phyloP scores from a whole-genome alignment of 2,329 filamentous ascomycete species.

The Cladophialophora yegresii region DNA sequence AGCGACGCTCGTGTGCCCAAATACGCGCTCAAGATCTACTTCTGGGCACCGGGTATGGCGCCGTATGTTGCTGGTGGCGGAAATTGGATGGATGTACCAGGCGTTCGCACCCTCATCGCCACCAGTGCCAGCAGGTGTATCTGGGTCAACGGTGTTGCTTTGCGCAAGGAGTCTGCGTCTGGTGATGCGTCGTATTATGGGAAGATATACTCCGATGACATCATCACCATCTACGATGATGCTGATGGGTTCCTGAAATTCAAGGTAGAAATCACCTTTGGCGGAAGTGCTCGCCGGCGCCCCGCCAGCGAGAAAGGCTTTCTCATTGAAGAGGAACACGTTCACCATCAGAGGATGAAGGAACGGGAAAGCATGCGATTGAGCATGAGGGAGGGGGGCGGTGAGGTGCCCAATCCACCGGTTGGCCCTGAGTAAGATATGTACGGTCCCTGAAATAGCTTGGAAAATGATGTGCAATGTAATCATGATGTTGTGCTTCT shows the following conservation, averaged over 20 bases:
- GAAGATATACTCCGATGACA: slow-evolving; percentile 73
- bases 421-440: slow-evolving; percentile 7
- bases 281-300: slow-evolving; percentile 47
- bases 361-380: slow-evolving; percentile 29
- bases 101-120: slow-evolving; percentile 70
- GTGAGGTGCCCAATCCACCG: background rate
- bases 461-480: slow-evolving; percentile 11
- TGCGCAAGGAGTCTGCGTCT: slow-evolving; percentile 60
- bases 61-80: slow-evolving; percentile 58
- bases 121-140: slow-evolving; percentile 79
- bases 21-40: slow-evolving; percentile 73
- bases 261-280: slow-evolving; percentile 51
- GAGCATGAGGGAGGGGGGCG: slow-evolving; percentile 23
- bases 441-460: background rate
- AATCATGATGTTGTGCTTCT: background rate
- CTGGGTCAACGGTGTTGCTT: slow-evolving; percentile 69
- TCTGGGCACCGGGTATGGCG: slow-evolving; percentile 71
- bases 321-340: slow-evolving; percentile 44
- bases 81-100: slow-evolving; percentile 56
- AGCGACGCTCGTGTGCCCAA: slow-evolving; percentile 75
- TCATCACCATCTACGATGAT: slow-evolving; percentile 69
- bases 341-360: slow-evolving; percentile 39
- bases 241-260: slow-evolving; percentile 46
- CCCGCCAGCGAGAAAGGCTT: slow-evolving; percentile 48
- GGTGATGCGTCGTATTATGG: slow-evolving; percentile 60